Evolutionary conservation across 345 rosid genomes (phyloP).

Genomic region (Stellera chamaejasme): DNA sequence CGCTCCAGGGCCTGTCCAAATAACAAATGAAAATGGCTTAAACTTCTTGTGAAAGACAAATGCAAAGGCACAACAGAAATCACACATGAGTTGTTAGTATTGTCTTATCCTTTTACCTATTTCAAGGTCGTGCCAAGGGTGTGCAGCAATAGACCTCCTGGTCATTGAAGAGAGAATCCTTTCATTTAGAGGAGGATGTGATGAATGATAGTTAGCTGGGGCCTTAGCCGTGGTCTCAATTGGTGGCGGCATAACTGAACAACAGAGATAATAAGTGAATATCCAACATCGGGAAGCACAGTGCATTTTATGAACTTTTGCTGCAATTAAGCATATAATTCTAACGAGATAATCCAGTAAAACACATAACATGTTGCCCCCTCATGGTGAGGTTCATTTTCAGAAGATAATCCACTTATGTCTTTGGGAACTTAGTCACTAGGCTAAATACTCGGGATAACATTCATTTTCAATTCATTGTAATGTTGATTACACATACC

Average conservation of each 20-base stretch:
- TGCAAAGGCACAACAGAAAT: neutral
- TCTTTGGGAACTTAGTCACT: too few species aligned
- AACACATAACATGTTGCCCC: neutral
- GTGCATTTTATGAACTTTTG: neutral
- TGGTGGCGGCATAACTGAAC: constrained; percentile 60
- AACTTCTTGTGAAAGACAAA: neutral
- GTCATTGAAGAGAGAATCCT: constrained; percentile 90
- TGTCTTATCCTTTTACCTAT: constrained; percentile 40
- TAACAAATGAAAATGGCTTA: constrained; percentile 4
- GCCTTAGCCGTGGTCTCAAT: constrained; percentile 39
- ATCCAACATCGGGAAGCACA: neutral
- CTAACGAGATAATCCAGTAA: neutral
- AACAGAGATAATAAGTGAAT: neutral
- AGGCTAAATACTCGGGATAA: too few species aligned
- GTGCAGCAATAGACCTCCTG: constrained; percentile 91
- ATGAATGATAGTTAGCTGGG: constrained; percentile 19
- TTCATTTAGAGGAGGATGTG: constrained; percentile 79
- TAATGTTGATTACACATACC: too few species aligned
- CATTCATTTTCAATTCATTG: too few species aligned
- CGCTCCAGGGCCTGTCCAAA: constrained; percentile 69
- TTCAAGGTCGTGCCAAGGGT: constrained; percentile 99
- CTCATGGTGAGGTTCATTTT: too few species aligned
- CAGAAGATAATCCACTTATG: too few species aligned
- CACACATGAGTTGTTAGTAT: constrained; percentile 1
- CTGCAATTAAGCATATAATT: neutral